phyloP scores from a whole-genome alignment of 1,139 yeast species.

The Lodderomyces parapsilosis region DNA sequence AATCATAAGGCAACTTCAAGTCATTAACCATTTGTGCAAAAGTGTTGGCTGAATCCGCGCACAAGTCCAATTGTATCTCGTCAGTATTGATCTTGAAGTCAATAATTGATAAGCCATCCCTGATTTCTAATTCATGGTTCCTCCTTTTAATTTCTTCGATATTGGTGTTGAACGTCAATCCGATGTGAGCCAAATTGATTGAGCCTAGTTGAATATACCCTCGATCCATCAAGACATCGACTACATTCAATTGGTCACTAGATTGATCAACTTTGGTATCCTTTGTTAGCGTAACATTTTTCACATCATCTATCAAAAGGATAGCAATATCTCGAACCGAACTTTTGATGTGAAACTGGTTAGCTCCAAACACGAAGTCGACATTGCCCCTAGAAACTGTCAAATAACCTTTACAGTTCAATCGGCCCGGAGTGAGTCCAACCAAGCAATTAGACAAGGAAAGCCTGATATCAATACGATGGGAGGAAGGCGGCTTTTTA shows the following conservation, averaged over 20 bases:
- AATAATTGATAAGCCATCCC: slow-evolving; percentile 26
- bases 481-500: slow-evolving; percentile 8
- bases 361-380: slow-evolving; percentile 39
- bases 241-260: slow-evolving; percentile 13
- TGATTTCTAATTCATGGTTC: slow-evolving; percentile 21
- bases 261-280: slow-evolving; percentile 16
- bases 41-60: slow-evolving; percentile 85
- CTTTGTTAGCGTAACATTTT: slow-evolving; percentile 22
- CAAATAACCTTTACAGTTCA: slow-evolving; percentile 52
- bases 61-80: slow-evolving; percentile 53
- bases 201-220: slow-evolving; percentile 51
- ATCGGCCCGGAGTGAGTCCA: slow-evolving; percentile 58
- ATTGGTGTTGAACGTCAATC: slow-evolving; percentile 33
- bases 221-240: slow-evolving; percentile 11
- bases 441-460: slow-evolving; percentile 51
- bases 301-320: slow-evolving; percentile 57
- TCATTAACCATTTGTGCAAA: slow-evolving; percentile 67
- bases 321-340: slow-evolving; percentile 47
- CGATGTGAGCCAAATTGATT: slow-evolving; percentile 42
- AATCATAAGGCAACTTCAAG: slow-evolving; percentile 63
- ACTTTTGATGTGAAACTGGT: slow-evolving; percentile 37
- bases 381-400: slow-evolving; percentile 52
- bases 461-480: slow-evolving; percentile 37
- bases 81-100: slow-evolving; percentile 52
- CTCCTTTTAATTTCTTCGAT: slow-evolving; percentile 21